Percentiles rank a stretch among this genome's conserved stretches.
These are phyloP conservation scores for Cyclotella kingstonii DNA, from an alignment of 108 stramenopile genomes.

Conservation along the genomic window DNA sequence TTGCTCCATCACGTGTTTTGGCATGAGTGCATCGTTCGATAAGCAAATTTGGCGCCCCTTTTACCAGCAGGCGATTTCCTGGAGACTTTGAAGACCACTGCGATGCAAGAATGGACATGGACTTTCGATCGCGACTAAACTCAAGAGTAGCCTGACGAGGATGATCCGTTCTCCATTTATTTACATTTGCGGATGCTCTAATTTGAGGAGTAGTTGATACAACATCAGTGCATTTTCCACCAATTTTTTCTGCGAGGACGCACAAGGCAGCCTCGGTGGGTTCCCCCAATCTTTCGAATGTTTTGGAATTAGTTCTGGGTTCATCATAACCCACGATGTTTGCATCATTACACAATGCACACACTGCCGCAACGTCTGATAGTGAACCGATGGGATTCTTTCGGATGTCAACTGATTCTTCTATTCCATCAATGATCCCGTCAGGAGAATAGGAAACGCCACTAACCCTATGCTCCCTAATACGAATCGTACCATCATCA, in stretches of 20 bases:
- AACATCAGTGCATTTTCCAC: slow-evolving; percentile 17
- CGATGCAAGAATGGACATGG: slow-evolving; percentile 68
- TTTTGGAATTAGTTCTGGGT: slow-evolving; percentile 25
- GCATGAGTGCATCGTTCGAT: slow-evolving; percentile 90
- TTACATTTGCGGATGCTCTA: slow-evolving; percentile 69
- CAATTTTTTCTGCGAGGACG: slow-evolving; percentile 92
- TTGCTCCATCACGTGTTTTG: slow-evolving; percentile 78
- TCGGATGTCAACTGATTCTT: slow-evolving; percentile 42
- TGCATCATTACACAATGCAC: slow-evolving; percentile 85
- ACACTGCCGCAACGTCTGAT: slow-evolving; percentile 69
- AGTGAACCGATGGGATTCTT: slow-evolving; percentile 50
- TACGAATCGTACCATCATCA: background rate
- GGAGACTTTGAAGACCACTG: slow-evolving; percentile 31
- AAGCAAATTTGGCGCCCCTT: slow-evolving; percentile 96
- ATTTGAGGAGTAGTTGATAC: slow-evolving; percentile 36
- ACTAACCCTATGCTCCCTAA: slow-evolving; percentile 64
- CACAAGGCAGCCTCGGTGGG: slow-evolving; percentile 96
- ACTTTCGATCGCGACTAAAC: slow-evolving; percentile 87
- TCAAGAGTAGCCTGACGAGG: slow-evolving; percentile 90
- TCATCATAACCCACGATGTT: slow-evolving; percentile 64
- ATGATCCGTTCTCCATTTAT: slow-evolving; percentile 55
- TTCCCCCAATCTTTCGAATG: slow-evolving; percentile 72
- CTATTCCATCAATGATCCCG: slow-evolving; percentile 68
- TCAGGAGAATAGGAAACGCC: slow-evolving; percentile 79
- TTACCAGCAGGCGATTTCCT: slow-evolving; percentile 88